These are phyloP conservation scores for Phytophthora pini DNA, from an alignment of 352 stramenopile species.

Conservation along the genomic window DNA sequence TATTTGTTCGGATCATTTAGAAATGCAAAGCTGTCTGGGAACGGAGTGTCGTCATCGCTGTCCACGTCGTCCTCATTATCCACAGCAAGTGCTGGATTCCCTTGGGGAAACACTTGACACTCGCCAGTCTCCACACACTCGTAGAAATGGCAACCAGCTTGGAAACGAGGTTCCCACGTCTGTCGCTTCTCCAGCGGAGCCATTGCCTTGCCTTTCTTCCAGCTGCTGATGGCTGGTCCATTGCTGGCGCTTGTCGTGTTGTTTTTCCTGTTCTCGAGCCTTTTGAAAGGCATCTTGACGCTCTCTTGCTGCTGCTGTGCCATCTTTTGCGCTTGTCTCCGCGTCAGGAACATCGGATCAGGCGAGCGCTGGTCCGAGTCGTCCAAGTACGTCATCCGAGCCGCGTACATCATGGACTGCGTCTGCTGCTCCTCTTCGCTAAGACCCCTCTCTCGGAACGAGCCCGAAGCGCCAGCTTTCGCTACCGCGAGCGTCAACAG, in stretches of 20 bases:
- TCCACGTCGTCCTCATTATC: constrained; percentile 24
- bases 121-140: constrained; percentile 75
- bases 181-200: constrained; percentile 32
- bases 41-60: constrained; percentile 46
- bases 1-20: constrained; percentile 40
- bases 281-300: constrained; percentile 48
- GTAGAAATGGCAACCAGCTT: constrained; percentile 82
- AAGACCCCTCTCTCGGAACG: constrained; percentile 17
- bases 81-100: constrained; percentile 2
- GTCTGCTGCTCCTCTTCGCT: constrained; percentile 57
- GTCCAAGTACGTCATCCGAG: constrained; percentile 80
- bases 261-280: constrained; percentile 43
- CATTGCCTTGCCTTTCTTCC: constrained; percentile 56
- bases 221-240: constrained; percentile 28
- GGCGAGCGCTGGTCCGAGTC: constrained; percentile 52
- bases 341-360: constrained; percentile 76
- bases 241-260: constrained; percentile 25
- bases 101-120: constrained; percentile 39
- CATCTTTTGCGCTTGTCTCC: constrained; percentile 79
- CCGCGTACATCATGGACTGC: constrained; percentile 80
- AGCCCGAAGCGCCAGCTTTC: constrained; percentile 12
- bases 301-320: constrained; percentile 57
- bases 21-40: constrained; percentile 78
- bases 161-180: constrained; percentile 65
- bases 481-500: constrained; percentile 27